Conservation (phyloP, 129 eudicot genomes). For the Dittrichia graveolens region DNA sequence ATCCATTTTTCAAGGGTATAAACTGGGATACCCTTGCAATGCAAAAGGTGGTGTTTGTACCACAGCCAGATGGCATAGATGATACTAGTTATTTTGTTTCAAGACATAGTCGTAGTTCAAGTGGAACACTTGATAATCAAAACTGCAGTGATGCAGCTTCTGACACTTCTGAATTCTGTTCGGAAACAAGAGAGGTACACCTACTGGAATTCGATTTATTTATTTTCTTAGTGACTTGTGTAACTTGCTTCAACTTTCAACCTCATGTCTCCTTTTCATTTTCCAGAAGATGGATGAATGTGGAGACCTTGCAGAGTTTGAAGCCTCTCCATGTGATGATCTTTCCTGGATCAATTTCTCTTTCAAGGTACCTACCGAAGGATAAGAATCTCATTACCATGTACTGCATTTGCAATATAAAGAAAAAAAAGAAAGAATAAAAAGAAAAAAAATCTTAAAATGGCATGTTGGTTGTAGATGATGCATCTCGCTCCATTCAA, state of each 20-base stretch:
- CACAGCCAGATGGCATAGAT: slow-evolving; percentile 70
- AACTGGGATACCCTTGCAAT: slow-evolving; percentile 88
- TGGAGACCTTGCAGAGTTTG: slow-evolving; percentile 73
- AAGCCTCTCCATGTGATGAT: slow-evolving; percentile 62
- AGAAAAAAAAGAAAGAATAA: not conserved
- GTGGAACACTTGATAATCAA: slow-evolving; percentile 46
- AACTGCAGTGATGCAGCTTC: slow-evolving; percentile 60
- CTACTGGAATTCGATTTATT: not conserved
- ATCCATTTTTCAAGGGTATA: slow-evolving; percentile 76
- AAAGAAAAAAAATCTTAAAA: not conserved
- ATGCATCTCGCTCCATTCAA: not conserved
- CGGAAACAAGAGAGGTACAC: slow-evolving; percentile 66
- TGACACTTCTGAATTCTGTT: slow-evolving; percentile 46
- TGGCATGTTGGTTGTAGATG: not conserved
- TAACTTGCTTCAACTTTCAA: not conserved
- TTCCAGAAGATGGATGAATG: slow-evolving; percentile 61
- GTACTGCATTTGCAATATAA: not conserved
- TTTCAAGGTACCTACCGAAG: slow-evolving; percentile 60
- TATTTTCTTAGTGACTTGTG: slow-evolving; percentile 1
- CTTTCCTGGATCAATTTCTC: slow-evolving; percentile 77
- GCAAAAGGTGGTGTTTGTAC: slow-evolving; percentile 89
- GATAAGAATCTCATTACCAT: slow-evolving; percentile 4
- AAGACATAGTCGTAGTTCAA: slow-evolving; percentile 53
- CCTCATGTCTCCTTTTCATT: slow-evolving; percentile 1
- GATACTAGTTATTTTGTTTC: slow-evolving; percentile 89